These are phyloP conservation scores for Penicillium desertorum DNA, from an alignment of 495 filamentous ascomycete species.

Conservation along the genomic window DNA sequence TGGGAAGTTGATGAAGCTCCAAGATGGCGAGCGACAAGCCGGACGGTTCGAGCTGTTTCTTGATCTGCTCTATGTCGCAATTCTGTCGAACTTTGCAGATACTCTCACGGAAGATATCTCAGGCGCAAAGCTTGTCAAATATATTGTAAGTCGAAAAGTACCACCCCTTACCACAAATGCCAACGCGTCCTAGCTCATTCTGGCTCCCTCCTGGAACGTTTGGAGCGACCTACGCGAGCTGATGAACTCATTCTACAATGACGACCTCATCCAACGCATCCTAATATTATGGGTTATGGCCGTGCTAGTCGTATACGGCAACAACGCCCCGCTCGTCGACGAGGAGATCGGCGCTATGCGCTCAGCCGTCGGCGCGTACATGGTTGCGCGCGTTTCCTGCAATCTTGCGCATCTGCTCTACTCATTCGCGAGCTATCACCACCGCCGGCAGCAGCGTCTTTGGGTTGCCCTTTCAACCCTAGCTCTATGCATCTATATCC, in stretches of 20 bases:
- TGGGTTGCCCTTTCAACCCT: constrained; percentile 33
- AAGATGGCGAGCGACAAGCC: constrained; percentile 39
- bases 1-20: constrained; percentile 34
- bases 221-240: constrained; percentile 49
- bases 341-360: constrained; percentile 44
- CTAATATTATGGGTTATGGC: constrained; percentile 52
- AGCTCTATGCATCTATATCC: constrained; percentile 39
- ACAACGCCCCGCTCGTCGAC: constrained; percentile 46
- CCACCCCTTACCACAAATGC: too few relatives aligned
- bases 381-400: constrained; percentile 32
- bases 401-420: constrained; percentile 34
- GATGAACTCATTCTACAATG: constrained; percentile 53
- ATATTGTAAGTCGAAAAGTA: constrained; percentile 31
- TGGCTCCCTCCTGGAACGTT: constrained; percentile 48
- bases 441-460: constrained; percentile 38
- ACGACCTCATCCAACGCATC: constrained; percentile 47
- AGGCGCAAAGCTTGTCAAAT: constrained; percentile 44
- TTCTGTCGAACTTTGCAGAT: constrained; percentile 46
- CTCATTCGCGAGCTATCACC: constrained; percentile 41
- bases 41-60: constrained; percentile 51
- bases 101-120: constrained; percentile 46
- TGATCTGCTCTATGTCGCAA: constrained; percentile 49
- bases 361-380: constrained; percentile 41
- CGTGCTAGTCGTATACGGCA: constrained; percentile 46
- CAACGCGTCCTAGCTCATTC: too few relatives aligned